phyloP scores from a whole-genome alignment of 306 rosid genomes.

The Lupinus albus region DNA sequence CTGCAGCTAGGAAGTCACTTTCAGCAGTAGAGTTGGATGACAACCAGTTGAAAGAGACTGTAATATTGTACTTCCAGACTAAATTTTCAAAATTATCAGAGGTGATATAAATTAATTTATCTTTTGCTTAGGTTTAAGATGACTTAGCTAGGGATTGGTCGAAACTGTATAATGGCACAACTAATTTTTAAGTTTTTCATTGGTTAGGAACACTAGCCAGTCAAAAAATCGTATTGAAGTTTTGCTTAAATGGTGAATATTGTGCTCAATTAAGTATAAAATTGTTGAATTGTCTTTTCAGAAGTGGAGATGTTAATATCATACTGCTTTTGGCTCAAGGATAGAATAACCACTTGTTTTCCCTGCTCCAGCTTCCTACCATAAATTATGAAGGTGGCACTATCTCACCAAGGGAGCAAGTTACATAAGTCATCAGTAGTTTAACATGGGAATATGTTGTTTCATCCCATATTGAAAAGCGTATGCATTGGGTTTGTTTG shows the following conservation, averaged over 20 bases:
- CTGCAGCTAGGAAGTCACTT: slow-evolving; percentile 61
- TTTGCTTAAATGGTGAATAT: slow-evolving; percentile 17
- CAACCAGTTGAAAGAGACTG: slow-evolving; percentile 65
- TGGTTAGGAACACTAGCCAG: slow-evolving; percentile 27
- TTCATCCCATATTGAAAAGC: slow-evolving; percentile 32
- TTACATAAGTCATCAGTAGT: slow-evolving; percentile 10
- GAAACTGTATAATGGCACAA: slow-evolving; percentile 27
- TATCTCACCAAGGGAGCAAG: slow-evolving; percentile 17
- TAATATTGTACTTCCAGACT: slow-evolving; percentile 63
- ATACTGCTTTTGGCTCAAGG: slow-evolving; percentile 24
- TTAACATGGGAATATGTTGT: neutral
- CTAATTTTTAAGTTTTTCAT: slow-evolving; percentile 20
- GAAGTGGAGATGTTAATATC: slow-evolving; percentile 13
- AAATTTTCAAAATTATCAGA: slow-evolving; percentile 71
- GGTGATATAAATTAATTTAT: slow-evolving; percentile 54
- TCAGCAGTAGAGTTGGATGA: slow-evolving; percentile 60
- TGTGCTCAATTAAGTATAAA: slow-evolving; percentile 27
- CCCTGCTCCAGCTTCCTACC: slow-evolving; percentile 2
- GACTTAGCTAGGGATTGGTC: slow-evolving; percentile 24
- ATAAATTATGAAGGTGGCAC: slow-evolving; percentile 19
- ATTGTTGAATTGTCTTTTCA: slow-evolving; percentile 32
- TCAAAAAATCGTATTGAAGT: slow-evolving; percentile 34
- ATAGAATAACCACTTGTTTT: slow-evolving; percentile 17
- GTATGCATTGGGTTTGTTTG: slow-evolving; percentile 19
- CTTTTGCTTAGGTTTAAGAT: slow-evolving; percentile 28